These are phyloP conservation scores for Cystofilobasidium bisporidii DNA, from an alignment of 768 basidiomycete species.

Conservation along the genomic window DNA sequence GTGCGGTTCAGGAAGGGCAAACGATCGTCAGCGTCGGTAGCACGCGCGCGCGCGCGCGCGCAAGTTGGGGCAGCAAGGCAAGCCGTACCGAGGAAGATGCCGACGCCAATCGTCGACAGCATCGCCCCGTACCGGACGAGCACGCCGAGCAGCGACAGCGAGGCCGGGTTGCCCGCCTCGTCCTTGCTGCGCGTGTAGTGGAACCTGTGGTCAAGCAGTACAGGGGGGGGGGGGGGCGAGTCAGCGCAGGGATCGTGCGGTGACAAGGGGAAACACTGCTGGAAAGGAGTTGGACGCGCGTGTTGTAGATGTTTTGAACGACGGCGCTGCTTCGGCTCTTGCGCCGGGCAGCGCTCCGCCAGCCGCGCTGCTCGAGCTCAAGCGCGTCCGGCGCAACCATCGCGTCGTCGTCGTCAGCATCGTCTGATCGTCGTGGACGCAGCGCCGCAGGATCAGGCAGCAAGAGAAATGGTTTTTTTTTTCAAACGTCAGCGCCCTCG, in stretches of 20 bases:
- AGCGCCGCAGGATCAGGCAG: too few relatives aligned
- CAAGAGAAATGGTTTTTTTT: too few relatives aligned
- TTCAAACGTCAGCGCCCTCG: too few relatives aligned
- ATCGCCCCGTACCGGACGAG: background rate
- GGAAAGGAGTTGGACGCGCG: constrained; percentile 1
- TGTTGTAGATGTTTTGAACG: constrained; percentile 19
- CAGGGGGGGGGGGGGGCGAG: too few relatives aligned
- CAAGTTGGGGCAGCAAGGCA: too few relatives aligned
- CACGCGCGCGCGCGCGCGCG: too few relatives aligned
- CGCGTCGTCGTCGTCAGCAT: too few relatives aligned
- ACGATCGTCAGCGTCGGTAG: too few relatives aligned
- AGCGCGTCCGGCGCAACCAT: background rate
- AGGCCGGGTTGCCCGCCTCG: background rate
- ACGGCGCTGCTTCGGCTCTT: constrained; percentile 2
- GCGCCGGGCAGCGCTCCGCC: background rate
- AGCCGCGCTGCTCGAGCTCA: background rate
- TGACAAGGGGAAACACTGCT: background rate
- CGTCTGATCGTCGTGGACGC: too few relatives aligned
- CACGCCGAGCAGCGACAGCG: background rate
- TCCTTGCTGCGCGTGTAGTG: constrained; percentile 7
- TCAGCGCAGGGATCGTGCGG: too few relatives aligned
- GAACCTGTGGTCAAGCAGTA: background rate
- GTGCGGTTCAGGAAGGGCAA: too few relatives aligned
- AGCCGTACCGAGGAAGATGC: background rate
- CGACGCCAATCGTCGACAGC: background rate